phyloP scores from a whole-genome alignment of 192 early-diverging fungal species.

The Backusella parvicylindrica region DNA sequence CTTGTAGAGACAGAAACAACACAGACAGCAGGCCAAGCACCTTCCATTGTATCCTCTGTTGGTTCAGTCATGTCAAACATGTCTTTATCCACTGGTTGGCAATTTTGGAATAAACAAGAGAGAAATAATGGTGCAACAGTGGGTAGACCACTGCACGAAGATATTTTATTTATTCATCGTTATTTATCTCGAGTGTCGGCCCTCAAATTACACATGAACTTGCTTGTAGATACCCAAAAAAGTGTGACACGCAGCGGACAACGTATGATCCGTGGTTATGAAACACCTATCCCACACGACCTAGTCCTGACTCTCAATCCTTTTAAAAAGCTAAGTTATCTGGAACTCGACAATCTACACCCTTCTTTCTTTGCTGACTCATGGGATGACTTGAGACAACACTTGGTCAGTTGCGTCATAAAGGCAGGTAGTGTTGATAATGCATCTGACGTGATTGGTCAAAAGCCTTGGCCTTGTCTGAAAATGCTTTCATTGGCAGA shows the following conservation, averaged over 20 bases:
- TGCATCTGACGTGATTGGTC: slow-evolving; percentile 38
- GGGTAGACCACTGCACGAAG: slow-evolving; percentile 36
- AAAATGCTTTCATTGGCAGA: slow-evolving; percentile 45
- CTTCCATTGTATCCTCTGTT: slow-evolving; percentile 39
- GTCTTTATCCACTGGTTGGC: slow-evolving; percentile 25
- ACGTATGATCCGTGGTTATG: slow-evolving; percentile 29
- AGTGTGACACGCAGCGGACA: slow-evolving; percentile 24
- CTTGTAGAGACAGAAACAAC: slow-evolving; percentile 33
- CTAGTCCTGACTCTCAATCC: slow-evolving; percentile 30
- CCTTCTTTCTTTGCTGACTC: slow-evolving; percentile 37
- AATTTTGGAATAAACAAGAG: slow-evolving; percentile 31
- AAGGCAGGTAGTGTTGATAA: slow-evolving; percentile 43
- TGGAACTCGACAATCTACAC: slow-evolving; percentile 49
- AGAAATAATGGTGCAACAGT: neutral
- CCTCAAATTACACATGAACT: slow-evolving; percentile 37
- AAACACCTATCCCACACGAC: slow-evolving; percentile 22
- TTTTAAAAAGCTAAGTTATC: slow-evolving; percentile 42
- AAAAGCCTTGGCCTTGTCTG: slow-evolving; percentile 28
- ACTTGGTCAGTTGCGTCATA: slow-evolving; percentile 42
- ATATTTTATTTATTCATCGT: slow-evolving; percentile 47
- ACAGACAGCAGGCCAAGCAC: slow-evolving; percentile 37
- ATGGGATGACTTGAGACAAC: slow-evolving; percentile 44
- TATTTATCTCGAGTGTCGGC: slow-evolving; percentile 40
- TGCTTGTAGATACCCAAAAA: slow-evolving; percentile 16
- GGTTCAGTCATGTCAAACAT: slow-evolving; percentile 37